Evolutionary conservation across 148 eudicot species (phyloP).

Genomic region (Fagopyrum tataricum): DNA sequence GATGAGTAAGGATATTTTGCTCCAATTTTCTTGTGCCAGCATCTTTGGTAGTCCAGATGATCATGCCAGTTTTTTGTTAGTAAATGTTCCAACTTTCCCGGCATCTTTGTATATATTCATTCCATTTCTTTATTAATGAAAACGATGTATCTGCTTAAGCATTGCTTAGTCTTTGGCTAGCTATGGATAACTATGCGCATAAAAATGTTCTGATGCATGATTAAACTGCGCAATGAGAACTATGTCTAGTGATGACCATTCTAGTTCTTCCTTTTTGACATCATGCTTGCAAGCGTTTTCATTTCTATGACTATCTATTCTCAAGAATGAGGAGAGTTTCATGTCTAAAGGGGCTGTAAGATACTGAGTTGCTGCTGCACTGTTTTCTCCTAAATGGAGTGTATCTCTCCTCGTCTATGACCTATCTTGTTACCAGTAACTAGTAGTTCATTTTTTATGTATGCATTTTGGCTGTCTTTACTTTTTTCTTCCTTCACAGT

Average conservation of each 20-base stretch:
- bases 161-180: neutral
- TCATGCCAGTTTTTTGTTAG: neutral
- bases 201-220: neutral
- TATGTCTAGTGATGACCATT: neutral
- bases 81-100: neutral
- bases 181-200: neutral
- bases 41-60: constrained; percentile 2
- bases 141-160: neutral
- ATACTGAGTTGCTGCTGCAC: neutral
- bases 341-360: neutral
- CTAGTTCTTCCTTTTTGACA: neutral
- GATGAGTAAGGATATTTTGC: constrained; percentile 58
- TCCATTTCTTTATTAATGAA: neutral
- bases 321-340: neutral
- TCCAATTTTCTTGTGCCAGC: neutral
- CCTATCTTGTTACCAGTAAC: neutral
- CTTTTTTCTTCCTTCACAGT: neutral
- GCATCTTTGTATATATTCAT: neutral
- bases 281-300: neutral
- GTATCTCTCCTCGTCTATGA: neutral
- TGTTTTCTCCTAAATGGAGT: neutral
- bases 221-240: neutral
- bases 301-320: neutral
- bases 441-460: neutral
- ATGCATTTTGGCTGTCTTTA: neutral